A percentile compares a stretch with the other conserved stretches of the same genome.
These are phyloP conservation scores for Phaseolus lunatus DNA, from an alignment of 306 rosid species.

Conservation along the genomic window DNA sequence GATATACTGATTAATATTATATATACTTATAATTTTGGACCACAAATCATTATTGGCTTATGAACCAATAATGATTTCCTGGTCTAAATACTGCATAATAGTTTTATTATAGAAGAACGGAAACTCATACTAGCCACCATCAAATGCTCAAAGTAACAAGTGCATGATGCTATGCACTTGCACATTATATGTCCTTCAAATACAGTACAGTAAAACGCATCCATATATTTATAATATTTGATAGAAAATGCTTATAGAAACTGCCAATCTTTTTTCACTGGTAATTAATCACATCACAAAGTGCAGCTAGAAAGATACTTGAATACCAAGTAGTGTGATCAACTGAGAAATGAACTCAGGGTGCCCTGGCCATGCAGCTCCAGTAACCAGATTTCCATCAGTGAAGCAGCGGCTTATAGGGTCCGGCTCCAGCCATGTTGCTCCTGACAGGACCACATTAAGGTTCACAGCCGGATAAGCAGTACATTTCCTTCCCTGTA, in stretches of 20 bases:
- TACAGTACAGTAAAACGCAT: slow-evolving; percentile 7
- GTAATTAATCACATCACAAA: not conserved
- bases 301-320: slow-evolving; percentile 57
- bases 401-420: slow-evolving; percentile 87
- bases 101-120: not conserved
- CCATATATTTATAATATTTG: slow-evolving; percentile 27
- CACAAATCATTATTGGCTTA: too few relatives aligned
- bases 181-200: slow-evolving; percentile 35
- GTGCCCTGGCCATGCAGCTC: slow-evolving; percentile 90
- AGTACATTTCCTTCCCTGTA: slow-evolving; percentile 88
- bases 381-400: slow-evolving; percentile 84
- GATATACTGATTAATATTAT: too few relatives aligned
- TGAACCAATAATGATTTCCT: not conserved
- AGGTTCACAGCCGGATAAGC: slow-evolving; percentile 89
- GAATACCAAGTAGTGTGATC: slow-evolving; percentile 70
- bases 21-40: too few relatives aligned
- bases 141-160: slow-evolving; percentile 9
- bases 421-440: slow-evolving; percentile 88
- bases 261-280: not conserved
- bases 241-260: slow-evolving; percentile 11
- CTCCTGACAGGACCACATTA: slow-evolving; percentile 71
- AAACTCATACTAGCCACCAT: not conserved
- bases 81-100: not conserved
- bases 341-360: slow-evolving; percentile 89
- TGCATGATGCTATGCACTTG: slow-evolving; percentile 22